Base-by-base conservation (phyloP, 23 red algal genomes). In the Gracilaria vermiculophylla region DNA sequence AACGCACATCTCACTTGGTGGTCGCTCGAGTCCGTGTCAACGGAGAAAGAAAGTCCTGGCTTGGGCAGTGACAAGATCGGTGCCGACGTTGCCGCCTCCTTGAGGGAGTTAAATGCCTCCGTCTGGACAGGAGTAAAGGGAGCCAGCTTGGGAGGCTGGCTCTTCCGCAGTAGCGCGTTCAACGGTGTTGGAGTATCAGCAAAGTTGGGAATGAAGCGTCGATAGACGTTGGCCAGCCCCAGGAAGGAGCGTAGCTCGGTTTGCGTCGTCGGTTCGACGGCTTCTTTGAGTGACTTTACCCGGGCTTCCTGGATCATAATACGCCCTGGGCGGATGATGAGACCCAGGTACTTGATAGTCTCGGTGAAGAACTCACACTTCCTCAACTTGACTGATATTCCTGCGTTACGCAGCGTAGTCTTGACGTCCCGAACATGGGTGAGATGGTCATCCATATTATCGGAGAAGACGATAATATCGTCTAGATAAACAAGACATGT, bases 391-490 rank as follows among this genome's bases (percentile, higher is more conserved):
- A 72, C 12, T 12, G 66, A 35, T 5, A 72, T 34, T 10, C 66
- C 33, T 34, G 25, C 66, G 14, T 48, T 20, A 10, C 42, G 20
- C 6, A 72, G 33, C 17, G 66, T 72, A 13, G 34, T 41, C 66
- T 35, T 44, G 20, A 72, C n/a, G 12, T 72, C 19, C 34, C 42
- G 7, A 9, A 72, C 20, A 72, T 72, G 66, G 8, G 34, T 41
- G 66, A 34, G 34, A 72, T 35, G 33, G 4, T 72, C 7, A 12
- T 72, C 42, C 66, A 41, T 5, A 48, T 72, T 72, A 72, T 48
- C 36, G 5, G 71, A 77, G 71, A 45, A 43, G 23, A 77, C 49
- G 34, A 77, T 77, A 14, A 77, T 27, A 29, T 77, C 71, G 49
- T 77, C 37, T 8, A 19, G 71, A 29, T 77, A 77, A 48, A 53